Conservation (phyloP, 2,329 filamentous ascomycete species). For the Scytalidium lignicola region DNA sequence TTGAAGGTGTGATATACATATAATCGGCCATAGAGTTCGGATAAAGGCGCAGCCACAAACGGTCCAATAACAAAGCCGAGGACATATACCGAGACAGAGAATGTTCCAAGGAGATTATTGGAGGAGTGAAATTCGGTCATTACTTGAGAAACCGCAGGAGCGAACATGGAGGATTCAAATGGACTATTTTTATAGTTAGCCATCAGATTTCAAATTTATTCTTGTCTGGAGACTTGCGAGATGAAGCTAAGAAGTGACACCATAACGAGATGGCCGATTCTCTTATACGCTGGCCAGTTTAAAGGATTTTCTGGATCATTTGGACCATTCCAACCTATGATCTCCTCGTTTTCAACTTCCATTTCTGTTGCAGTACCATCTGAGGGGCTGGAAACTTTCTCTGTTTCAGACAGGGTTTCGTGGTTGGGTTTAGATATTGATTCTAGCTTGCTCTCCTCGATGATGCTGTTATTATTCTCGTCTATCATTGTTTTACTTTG, state of each 20-base stretch:
- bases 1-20: conserved; percentile 45
- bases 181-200: conserved; percentile 23
- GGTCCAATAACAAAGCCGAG: conserved; percentile 59
- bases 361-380: too few species aligned
- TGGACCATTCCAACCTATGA: conserved; percentile 47
- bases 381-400: too few species aligned
- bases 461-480: too few species aligned
- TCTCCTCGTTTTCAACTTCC: not conserved
- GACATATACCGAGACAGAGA: conserved; percentile 54
- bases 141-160: conserved; percentile 41
- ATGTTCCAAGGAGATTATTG: conserved; percentile 43
- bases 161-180: conserved; percentile 43
- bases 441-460: too few species aligned
- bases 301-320: conserved; percentile 50
- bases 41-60: conserved; percentile 52
- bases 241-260: conserved; percentile 19
- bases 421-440: too few species aligned
- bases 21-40: conserved; percentile 53
- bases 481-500: too few species aligned
- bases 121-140: conserved; percentile 39
- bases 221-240: conserved; percentile 3
- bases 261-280: conserved; percentile 1
- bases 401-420: too few species aligned
- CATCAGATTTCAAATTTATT: not conserved
- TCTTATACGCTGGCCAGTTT: conserved; percentile 34